phyloP scores from a whole-genome alignment of 139 green algal genomes.

The Pseudopediastrum boryanum region DNA sequence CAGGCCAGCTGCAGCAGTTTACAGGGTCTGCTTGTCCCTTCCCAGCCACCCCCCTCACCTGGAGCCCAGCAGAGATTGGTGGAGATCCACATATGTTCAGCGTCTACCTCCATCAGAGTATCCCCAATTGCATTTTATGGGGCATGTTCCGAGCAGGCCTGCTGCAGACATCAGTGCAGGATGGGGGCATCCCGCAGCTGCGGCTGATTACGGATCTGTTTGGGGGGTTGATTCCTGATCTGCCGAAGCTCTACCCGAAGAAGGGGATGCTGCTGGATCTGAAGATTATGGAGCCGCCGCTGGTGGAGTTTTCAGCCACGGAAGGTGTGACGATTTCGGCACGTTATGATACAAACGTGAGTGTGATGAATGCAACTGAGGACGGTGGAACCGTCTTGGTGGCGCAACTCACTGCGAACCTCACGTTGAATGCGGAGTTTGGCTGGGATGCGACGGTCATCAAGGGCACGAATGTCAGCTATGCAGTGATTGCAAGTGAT shows the following conservation, averaged over 20 bases:
- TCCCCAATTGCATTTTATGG: slow-evolving; percentile 42
- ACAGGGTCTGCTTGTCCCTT: slow-evolving; percentile 14
- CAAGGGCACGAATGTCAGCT: slow-evolving; percentile 8
- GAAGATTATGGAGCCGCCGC: not conserved
- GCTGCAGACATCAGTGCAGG: slow-evolving; percentile 25
- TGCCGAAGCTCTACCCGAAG: slow-evolving; percentile 31
- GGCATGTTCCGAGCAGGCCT: slow-evolving; percentile 13
- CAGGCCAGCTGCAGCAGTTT: slow-evolving; percentile 1
- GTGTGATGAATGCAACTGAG: slow-evolving; percentile 23
- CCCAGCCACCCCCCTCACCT: slow-evolving; percentile 14
- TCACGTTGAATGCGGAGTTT: slow-evolving; percentile 26
- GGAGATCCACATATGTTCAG: slow-evolving; percentile 25
- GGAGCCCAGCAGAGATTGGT: slow-evolving; percentile 11
- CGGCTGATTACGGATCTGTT: slow-evolving; percentile 37
- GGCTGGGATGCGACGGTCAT: slow-evolving; percentile 28
- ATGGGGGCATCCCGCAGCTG: slow-evolving; percentile 38
- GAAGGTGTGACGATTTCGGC: slow-evolving; percentile 12
- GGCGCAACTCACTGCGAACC: slow-evolving; percentile 29
- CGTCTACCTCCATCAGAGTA: slow-evolving; percentile 31
- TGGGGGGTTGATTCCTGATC: slow-evolving; percentile 31
- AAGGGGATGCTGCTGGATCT: slow-evolving; percentile 32
- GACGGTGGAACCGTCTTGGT: slow-evolving; percentile 15
- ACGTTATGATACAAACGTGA: slow-evolving; percentile 25
- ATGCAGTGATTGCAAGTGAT: slow-evolving; percentile 2
- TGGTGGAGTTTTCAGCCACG: not conserved